These are phyloP conservation scores for Tylopilus sp. DNA, from an alignment of 1,284 basidiomycete genomes.

Conservation along the genomic window DNA sequence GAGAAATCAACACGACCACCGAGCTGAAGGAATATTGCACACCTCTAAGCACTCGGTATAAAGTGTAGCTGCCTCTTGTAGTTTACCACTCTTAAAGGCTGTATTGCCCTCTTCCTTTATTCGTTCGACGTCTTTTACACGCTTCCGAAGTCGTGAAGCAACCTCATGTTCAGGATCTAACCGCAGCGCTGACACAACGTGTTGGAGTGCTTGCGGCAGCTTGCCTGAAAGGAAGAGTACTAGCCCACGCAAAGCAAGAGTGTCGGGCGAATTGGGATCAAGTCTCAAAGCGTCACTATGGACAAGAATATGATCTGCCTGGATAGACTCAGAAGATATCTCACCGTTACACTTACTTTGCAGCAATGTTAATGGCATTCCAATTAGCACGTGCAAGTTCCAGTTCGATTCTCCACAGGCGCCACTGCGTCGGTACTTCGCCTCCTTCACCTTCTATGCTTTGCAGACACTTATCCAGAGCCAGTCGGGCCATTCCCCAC, in stretches of 20 bases:
- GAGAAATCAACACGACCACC: neutral
- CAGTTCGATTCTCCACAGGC: slow-evolving; percentile 73
- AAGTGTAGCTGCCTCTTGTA: slow-evolving; percentile 62
- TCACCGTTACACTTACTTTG: slow-evolving; percentile 52
- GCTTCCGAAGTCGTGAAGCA: slow-evolving; percentile 70
- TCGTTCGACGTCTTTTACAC: slow-evolving; percentile 74
- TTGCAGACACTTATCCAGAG: slow-evolving; percentile 69
- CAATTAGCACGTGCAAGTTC: slow-evolving; percentile 66
- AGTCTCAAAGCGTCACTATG: slow-evolving; percentile 73
- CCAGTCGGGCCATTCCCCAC: slow-evolving; percentile 66
- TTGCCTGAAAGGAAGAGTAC: slow-evolving; percentile 76
- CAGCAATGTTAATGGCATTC: slow-evolving; percentile 68
- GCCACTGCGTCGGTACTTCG: slow-evolving; percentile 73
- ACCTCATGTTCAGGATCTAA: slow-evolving; percentile 75
- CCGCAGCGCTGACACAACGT: slow-evolving; percentile 70
- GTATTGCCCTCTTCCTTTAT: slow-evolving; percentile 83
- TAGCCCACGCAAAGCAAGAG: slow-evolving; percentile 75
- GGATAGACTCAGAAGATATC: slow-evolving; percentile 2
- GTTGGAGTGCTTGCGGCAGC: slow-evolving; percentile 67
- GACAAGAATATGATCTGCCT: neutral
- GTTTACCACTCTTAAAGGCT: slow-evolving; percentile 65
- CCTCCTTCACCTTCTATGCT: slow-evolving; percentile 70
- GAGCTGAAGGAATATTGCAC: slow-evolving; percentile 13
- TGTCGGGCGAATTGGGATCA: slow-evolving; percentile 74
- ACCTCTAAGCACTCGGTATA: slow-evolving; percentile 72